Percentiles rank a stretch among this genome's conserved stretches.
Evolutionary conservation across 257 asterid genomes (phyloP).

Genomic region (Fraxinus cuspidata): DNA sequence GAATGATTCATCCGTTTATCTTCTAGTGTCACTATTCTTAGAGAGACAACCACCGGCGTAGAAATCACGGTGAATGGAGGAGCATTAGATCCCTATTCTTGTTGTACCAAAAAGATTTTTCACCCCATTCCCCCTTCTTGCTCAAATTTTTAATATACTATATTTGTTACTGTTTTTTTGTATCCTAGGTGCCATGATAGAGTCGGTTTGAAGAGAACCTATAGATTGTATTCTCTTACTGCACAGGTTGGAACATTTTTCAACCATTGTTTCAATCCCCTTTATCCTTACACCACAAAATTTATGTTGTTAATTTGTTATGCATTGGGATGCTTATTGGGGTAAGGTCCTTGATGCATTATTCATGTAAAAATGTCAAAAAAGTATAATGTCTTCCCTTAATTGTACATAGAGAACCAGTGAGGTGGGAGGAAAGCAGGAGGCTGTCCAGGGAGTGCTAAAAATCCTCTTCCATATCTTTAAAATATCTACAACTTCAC

Average conservation of each 20-base stretch:
- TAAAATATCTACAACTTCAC: neutral
- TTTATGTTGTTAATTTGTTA: neutral
- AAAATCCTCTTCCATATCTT: neutral
- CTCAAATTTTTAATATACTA: neutral
- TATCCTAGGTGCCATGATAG: neutral
- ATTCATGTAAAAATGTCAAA: neutral
- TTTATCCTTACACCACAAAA: slow-evolving; percentile 1
- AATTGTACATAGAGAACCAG: neutral
- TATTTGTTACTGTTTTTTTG: neutral
- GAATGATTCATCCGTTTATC: neutral
- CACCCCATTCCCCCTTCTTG: neutral
- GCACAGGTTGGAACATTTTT: neutral
- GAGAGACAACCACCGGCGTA: neutral
- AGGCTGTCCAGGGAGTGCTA: neutral
- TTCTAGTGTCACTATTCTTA: neutral
- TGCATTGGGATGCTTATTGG: slow-evolving; percentile 1
- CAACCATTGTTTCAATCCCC: neutral
- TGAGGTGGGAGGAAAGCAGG: neutral
- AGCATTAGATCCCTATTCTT: neutral
- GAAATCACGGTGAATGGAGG: neutral
- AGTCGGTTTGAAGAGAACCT: neutral
- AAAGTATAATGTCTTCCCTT: neutral
- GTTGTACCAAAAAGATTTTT: neutral
- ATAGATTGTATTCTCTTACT: neutral
- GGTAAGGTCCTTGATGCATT: neutral